Conservation (phyloP, 805 yeast species). For the Ogataea zsoltii region DNA sequence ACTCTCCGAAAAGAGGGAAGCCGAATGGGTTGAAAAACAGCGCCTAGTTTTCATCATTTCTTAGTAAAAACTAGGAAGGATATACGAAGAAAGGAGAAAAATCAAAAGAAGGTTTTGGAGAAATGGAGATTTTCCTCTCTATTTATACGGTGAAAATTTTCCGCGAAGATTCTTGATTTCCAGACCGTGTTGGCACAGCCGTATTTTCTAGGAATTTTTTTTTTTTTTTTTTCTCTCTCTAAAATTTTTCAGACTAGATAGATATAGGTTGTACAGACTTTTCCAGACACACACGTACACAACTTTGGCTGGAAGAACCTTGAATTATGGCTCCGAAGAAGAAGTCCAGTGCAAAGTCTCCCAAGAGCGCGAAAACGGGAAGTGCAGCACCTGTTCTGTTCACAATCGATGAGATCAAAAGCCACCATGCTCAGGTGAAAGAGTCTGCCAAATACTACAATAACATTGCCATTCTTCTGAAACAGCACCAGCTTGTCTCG, state of each 20-base stretch:
- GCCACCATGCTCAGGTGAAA: slow-evolving; percentile 32
- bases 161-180: background rate
- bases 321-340: slow-evolving; percentile 3
- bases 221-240: background rate
- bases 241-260: too few species aligned
- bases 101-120: background rate
- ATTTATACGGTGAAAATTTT: slow-evolving; percentile 10
- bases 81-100: slow-evolving; percentile 40
- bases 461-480: slow-evolving; percentile 49
- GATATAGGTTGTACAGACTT: too few species aligned
- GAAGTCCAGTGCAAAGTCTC: background rate
- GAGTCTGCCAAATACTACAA: slow-evolving; percentile 55
- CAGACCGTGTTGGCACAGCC: slow-evolving; percentile 2
- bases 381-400: background rate
- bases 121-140: background rate
- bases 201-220: slow-evolving; percentile 1
- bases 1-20: slow-evolving; percentile 27
- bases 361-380: background rate
- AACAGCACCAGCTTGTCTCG: slow-evolving; percentile 34
- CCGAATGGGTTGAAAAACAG: slow-evolving; percentile 38
- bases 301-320: too few species aligned
- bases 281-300: too few species aligned
- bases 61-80: slow-evolving; percentile 68
- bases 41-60: slow-evolving; percentile 65
- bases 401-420: slow-evolving; percentile 28